These are phyloP conservation scores for Rhizophagus clarus DNA, from an alignment of 192 early-diverging fungal species.

Conservation along the genomic window DNA sequence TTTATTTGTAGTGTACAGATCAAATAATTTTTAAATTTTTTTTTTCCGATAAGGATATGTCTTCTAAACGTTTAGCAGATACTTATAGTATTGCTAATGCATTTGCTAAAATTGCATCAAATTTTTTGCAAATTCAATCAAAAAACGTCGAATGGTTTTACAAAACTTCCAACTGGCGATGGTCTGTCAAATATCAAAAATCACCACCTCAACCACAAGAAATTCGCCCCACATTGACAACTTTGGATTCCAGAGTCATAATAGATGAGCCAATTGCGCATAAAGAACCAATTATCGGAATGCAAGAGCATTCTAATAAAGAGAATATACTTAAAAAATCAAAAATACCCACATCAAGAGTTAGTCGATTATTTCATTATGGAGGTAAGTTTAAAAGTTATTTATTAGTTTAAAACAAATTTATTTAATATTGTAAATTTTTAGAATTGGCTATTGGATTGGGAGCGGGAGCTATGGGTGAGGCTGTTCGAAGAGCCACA, in stretches of 20 bases:
- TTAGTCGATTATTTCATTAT: conserved; percentile 81
- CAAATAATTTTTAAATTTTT: no score
- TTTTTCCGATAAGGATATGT: background rate
- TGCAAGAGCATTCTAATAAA: background rate
- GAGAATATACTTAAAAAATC: conserved; percentile 46
- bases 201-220: background rate
- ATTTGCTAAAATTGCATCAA: background rate
- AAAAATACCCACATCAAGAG: conserved; percentile 75
- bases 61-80: background rate
- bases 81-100: conserved; percentile 10
- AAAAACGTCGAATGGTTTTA: conserved; percentile 13
- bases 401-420: background rate
- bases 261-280: background rate
- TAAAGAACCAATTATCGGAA: background rate
- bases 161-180: conserved; percentile 28
- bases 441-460: conserved; percentile 66
- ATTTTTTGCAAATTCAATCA: conserved; percentile 14
- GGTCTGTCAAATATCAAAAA: conserved; percentile 1
- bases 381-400: conserved; percentile 51
- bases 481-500: conserved; percentile 61
- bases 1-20: no score
- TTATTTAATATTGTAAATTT: conserved; percentile 18
- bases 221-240: background rate
- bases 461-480: conserved; percentile 70
- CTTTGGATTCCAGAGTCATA: background rate